Conservation (phyloP, 2,329 filamentous ascomycete species). For the Ascochyta viciae-villosae region DNA sequence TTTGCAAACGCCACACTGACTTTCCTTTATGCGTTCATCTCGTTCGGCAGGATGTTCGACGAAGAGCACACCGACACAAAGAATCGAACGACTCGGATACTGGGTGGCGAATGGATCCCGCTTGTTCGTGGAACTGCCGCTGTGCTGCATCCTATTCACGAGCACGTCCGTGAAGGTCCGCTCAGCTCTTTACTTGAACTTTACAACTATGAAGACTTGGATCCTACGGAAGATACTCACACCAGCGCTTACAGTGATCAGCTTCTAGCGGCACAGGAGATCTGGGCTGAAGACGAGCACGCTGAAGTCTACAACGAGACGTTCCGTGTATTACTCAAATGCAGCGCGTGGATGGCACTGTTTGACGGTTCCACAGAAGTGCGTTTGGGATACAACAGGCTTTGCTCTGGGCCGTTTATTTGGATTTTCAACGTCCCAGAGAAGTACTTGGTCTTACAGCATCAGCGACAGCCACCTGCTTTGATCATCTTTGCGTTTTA, state of each 20-base stretch:
- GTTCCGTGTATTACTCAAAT: constrained; percentile 9
- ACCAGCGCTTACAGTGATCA: constrained; percentile 6
- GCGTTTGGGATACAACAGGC: constrained; percentile 17
- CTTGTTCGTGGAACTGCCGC: constrained; percentile 19
- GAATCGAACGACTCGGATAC: constrained; percentile 16
- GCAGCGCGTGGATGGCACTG: constrained; percentile 16
- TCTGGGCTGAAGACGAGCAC: constrained; percentile 14
- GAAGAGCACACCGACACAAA: background rate
- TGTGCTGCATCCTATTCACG: constrained; percentile 12
- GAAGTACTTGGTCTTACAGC: constrained; percentile 19
- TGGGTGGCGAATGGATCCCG: constrained; percentile 28
- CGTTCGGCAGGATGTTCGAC: constrained; percentile 17
- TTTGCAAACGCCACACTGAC: constrained; percentile 21
- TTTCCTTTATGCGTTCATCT: constrained; percentile 24
- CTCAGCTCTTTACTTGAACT: constrained; percentile 12
- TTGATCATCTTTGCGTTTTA: constrained; percentile 28
- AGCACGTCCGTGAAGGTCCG: constrained; percentile 17
- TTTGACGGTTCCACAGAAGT: background rate
- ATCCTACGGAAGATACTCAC: constrained; percentile 4
- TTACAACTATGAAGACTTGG: constrained; percentile 16
- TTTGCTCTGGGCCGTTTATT: constrained; percentile 21
- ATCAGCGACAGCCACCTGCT: constrained; percentile 25
- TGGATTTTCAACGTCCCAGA: constrained; percentile 22
- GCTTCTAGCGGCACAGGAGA: constrained; percentile 5
- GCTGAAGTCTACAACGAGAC: constrained; percentile 20